phyloP scores from a whole-genome alignment of 805 yeast genomes.

The Peterozyma toletana region DNA sequence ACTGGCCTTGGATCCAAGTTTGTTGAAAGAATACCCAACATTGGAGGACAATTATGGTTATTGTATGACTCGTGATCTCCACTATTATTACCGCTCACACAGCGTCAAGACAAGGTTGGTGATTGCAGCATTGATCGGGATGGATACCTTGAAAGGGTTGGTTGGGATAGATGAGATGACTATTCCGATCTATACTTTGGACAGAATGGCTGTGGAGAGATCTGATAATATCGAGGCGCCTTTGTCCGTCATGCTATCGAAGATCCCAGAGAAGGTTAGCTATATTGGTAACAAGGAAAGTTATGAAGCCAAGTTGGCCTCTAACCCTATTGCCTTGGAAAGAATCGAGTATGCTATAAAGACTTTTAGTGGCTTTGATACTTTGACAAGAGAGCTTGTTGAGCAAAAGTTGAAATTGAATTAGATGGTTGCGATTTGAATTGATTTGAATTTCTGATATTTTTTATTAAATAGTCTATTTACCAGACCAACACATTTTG shows the following conservation, averaged over 20 bases:
- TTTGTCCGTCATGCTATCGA: conserved; percentile 12
- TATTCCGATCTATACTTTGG: conserved; percentile 19
- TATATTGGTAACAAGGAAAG: conserved; percentile 14
- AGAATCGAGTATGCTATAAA: conserved; percentile 14
- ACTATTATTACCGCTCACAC: conserved; percentile 25
- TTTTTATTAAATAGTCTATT: no score
- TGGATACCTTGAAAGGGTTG: conserved; percentile 18
- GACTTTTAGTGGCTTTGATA: conserved; percentile 12
- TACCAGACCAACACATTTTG: no score
- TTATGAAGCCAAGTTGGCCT: conserved; percentile 10
- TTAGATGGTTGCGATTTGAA: no score
- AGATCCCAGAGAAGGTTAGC: conserved; percentile 16
- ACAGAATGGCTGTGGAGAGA: conserved; percentile 15
- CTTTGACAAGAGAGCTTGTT: conserved; percentile 10
- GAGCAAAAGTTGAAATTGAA: conserved; percentile 1
- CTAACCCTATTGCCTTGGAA: conserved; percentile 12
- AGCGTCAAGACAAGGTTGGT: conserved; percentile 20
- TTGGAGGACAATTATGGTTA: conserved; percentile 23
- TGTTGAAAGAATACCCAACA: conserved; percentile 13
- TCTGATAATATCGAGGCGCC: conserved; percentile 17
- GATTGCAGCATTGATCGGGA: conserved; percentile 27
- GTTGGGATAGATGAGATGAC: conserved; percentile 30
- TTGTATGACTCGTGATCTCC: conserved; percentile 18
- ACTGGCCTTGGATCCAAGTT: conserved; percentile 18
- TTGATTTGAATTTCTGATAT: no score